phyloP scores from a whole-genome alignment of 2,329 filamentous ascomycete species.

The Phialocephala subalpina region DNA sequence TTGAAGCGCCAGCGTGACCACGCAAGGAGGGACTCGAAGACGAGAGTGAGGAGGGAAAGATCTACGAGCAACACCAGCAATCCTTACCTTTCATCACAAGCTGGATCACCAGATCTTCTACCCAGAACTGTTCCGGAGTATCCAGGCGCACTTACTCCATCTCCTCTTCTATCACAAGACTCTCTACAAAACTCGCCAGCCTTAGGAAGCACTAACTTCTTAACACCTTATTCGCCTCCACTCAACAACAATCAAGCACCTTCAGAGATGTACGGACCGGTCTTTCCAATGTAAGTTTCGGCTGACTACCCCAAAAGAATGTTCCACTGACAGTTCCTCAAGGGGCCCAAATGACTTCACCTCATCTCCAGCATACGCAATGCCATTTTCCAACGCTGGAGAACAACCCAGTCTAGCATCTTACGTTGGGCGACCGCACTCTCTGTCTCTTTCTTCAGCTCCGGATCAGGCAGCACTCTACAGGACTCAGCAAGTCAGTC shows the following conservation, averaged over 20 bases:
- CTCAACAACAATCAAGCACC: constrained; percentile 33
- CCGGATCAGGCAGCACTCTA: constrained; percentile 41
- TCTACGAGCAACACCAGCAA: constrained; percentile 45
- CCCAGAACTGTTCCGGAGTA: constrained; percentile 43
- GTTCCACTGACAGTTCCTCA: constrained; percentile 16
- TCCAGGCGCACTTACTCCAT: constrained; percentile 40
- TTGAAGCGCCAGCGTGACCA: constrained; percentile 68
- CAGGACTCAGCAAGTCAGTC: constrained; percentile 42
- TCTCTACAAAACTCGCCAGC: constrained; percentile 39
- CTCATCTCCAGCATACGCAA: constrained; percentile 36
- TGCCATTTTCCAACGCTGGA: constrained; percentile 38
- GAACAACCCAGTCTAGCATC: constrained; percentile 36
- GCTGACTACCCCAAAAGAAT: neutral
- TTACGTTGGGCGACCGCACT: constrained; percentile 41
- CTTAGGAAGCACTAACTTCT: constrained; percentile 38
- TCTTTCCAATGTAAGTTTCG: constrained; percentile 42
- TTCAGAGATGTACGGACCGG: constrained; percentile 42
- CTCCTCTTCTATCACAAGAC: constrained; percentile 41
- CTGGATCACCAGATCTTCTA: constrained; percentile 43
- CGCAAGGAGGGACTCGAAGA: constrained; percentile 64
- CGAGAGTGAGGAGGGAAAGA: constrained; percentile 57
- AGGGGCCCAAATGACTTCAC: constrained; percentile 40
- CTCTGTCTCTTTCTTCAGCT: constrained; percentile 40
- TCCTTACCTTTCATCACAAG: constrained; percentile 42
- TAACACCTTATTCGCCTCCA: constrained; percentile 41